A percentile compares a stretch with the other conserved stretches of the same genome.
phyloP scores from a whole-genome alignment of 78 protist genomes.

The Neovahlkampfia damariscottae region DNA sequence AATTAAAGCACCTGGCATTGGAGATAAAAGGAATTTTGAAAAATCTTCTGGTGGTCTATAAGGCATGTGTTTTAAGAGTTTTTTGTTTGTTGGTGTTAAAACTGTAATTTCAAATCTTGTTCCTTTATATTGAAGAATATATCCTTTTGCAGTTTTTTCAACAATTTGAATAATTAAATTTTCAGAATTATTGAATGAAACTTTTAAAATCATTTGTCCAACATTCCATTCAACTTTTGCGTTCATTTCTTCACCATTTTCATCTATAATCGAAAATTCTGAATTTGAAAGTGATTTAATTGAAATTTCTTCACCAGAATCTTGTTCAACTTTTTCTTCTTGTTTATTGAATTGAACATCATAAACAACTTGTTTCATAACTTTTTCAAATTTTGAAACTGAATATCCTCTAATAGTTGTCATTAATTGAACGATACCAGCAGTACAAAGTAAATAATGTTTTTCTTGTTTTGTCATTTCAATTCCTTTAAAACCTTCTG shows the following conservation, averaged over 20 bases:
- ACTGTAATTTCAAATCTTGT: slow-evolving; percentile 14
- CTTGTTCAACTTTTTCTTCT: background rate
- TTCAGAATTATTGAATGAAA: background rate
- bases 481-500: slow-evolving; percentile 74
- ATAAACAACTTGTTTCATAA: background rate
- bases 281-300: background rate
- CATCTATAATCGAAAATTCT: background rate
- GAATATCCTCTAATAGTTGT: background rate
- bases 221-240: slow-evolving; percentile 15
- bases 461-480: slow-evolving; percentile 23
- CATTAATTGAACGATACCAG: slow-evolving; percentile 7
- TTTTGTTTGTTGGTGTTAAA: slow-evolving; percentile 14
- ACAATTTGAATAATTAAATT: slow-evolving; percentile 1
- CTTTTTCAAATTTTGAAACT: background rate
- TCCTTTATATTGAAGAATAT: slow-evolving; percentile 4
- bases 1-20: slow-evolving; percentile 76
- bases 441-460: slow-evolving; percentile 15
- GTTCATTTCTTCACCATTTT: too few relatives aligned
- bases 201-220: background rate
- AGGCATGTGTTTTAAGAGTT: slow-evolving; percentile 45
- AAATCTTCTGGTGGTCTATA: slow-evolving; percentile 25
- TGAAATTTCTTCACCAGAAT: too few relatives aligned
- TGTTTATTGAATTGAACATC: background rate
- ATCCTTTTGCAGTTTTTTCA: background rate
- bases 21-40: slow-evolving; percentile 46